Conservation (phyloP, 768 basidiomycete species). For the Leccinum pellstonianum region DNA sequence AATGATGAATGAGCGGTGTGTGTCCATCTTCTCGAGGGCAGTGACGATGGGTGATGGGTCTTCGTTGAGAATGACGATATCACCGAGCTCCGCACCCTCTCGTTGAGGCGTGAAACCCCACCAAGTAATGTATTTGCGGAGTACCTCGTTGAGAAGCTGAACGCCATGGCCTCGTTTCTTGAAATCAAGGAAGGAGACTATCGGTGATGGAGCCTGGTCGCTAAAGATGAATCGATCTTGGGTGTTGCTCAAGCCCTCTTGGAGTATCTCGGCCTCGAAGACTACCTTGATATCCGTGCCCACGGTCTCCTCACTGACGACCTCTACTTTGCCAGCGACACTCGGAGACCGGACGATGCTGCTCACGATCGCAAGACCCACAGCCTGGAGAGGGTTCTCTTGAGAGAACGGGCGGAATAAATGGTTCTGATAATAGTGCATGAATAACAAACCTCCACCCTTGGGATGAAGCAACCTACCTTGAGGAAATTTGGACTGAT, state of each 20-base stretch:
- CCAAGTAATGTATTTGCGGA: conserved; percentile 66
- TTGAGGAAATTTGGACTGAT: conserved; percentile 93
- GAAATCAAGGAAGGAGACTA: conserved; percentile 74
- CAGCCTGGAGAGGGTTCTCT: conserved; percentile 90
- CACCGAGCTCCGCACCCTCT: conserved; percentile 47
- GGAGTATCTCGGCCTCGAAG: conserved; percentile 67
- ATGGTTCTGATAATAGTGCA: conserved; percentile 59
- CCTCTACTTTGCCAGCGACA: conserved; percentile 89
- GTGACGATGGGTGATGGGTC: conserved; percentile 56
- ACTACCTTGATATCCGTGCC: conserved; percentile 91
- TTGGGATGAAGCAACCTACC: conserved; percentile 39
- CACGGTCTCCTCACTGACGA: conserved; percentile 85
- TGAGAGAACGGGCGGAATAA: conserved; percentile 97
- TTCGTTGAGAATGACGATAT: conserved; percentile 83
- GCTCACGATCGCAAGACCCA: conserved; percentile 94
- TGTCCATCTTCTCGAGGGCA: conserved; percentile 58
- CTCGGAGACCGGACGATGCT: conserved; percentile 85
- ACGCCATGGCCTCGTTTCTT: conserved; percentile 61
- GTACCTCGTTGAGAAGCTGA: conserved; percentile 59
- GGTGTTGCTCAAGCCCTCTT: conserved; percentile 39
- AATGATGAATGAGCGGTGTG: conserved; percentile 67
- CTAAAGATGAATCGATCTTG: conserved; percentile 49
- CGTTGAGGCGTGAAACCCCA: conserved; percentile 65
- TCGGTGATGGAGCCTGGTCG: conserved; percentile 41
- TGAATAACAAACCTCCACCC: conserved; percentile 1